Evolutionary conservation across 2,329 filamentous ascomycete species (phyloP).

Genomic region (Triangularia verruculosa): DNA sequence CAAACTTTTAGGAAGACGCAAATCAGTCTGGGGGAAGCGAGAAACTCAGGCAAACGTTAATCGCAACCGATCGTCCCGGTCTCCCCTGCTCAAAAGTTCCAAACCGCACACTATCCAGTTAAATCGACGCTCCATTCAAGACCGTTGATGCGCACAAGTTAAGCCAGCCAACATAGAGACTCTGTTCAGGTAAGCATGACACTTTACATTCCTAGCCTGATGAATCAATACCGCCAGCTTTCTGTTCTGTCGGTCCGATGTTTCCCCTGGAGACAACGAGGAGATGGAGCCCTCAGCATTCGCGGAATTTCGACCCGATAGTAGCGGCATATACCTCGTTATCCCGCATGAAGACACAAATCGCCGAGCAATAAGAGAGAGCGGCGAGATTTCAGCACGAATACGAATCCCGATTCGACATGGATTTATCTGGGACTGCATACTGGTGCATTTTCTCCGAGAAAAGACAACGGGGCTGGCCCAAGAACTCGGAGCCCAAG

Average conservation of each 20-base stretch:
- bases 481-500: constrained; percentile 11
- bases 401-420: constrained; percentile 25
- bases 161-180: not conserved
- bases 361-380: constrained; percentile 23
- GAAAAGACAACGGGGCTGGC: constrained; percentile 7
- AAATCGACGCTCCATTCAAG: not conserved
- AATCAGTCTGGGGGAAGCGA: not conserved
- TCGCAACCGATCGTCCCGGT: constrained; percentile 1
- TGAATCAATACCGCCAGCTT: not conserved
- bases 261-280: not conserved
- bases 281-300: not conserved
- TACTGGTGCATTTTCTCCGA: constrained; percentile 16
- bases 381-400: constrained; percentile 19
- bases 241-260: not conserved
- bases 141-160: not conserved
- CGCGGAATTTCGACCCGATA: not conserved
- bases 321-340: not conserved
- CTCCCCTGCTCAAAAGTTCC: not conserved
- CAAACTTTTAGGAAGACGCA: constrained; percentile 3
- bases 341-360: constrained; percentile 19
- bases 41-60: not conserved
- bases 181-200: not conserved
- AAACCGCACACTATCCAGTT: not conserved
- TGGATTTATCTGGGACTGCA: constrained; percentile 17
- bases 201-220: not conserved